Base-by-base conservation (phyloP, 2,329 filamentous ascomycete genomes). In the Aspergillus aculeatinus region DNA sequence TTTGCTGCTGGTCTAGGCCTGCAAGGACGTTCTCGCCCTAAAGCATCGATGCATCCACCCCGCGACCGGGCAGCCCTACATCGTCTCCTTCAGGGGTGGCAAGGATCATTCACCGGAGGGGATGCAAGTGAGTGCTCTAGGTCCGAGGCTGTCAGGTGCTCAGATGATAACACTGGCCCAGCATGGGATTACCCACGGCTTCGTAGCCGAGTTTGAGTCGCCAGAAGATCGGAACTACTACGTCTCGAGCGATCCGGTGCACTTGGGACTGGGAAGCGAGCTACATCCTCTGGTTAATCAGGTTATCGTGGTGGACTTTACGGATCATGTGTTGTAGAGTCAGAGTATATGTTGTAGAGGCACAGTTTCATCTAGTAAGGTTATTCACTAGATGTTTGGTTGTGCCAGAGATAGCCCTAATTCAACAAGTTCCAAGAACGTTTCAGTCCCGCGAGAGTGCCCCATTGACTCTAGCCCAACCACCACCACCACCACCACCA, bases 301-400 rank as follows among this genome's bases (percentile, higher is more conserved):
- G 27, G 53, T 55, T 5, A 27, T 48, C 9, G 53, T 55, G 12
- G 53, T 55, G n/a, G 53, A 55, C 16, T 55, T 55, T 12, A 60
- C 60, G 6, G 58, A n/a, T 6, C n/a, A 44, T 44, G 39, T 44
- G 5, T 2, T 44, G 16, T 33, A 33, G 31, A 33, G 7, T 12
- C 12, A 1, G 9, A 10, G 31, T 1, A 2, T 33, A 10, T 33
- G 31, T 33, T 9, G 3, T 35, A 35, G 4, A 12, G 33, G 11
- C 14, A 35, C 10, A 35, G 2, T 5, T 12, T 5, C 4, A 35
- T 14, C 3, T 2, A 12, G 5, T 14, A 23, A 23, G 1, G 23
- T 23, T 23, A 4, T 35, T 12, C 11, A 35, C 11, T 35, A 12
- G 3, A 35, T 35, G 4, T 16, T 5, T 12, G 14, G 9, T 14